Percentiles rank a stretch among this genome's conserved stretches.
Conservation (phyloP, 73 alveolate species). For the Paramecium tetraurelia region DNA sequence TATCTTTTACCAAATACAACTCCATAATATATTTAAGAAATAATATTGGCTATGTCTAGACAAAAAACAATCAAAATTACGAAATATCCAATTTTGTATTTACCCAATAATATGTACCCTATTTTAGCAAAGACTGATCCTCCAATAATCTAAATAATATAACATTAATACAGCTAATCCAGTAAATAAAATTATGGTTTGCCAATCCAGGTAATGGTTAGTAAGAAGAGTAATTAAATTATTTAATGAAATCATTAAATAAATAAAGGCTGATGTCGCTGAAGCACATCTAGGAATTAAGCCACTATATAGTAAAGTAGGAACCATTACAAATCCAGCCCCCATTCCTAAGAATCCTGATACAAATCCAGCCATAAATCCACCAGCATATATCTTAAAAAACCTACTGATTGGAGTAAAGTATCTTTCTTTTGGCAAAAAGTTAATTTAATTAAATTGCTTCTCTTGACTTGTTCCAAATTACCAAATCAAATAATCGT, state of each 20-base stretch:
- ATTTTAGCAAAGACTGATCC: slow-evolving; percentile 36
- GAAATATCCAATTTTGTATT: slow-evolving; percentile 25
- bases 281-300: slow-evolving; percentile 43
- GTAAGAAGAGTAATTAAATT: slow-evolving; percentile 22
- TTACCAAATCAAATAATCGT: not conserved
- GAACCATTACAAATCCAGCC: slow-evolving; percentile 48
- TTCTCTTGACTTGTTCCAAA: not conserved
- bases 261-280: slow-evolving; percentile 38
- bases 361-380: slow-evolving; percentile 36
- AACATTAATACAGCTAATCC: not conserved
- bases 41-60: not conserved
- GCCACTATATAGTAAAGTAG: not conserved
- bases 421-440: slow-evolving; percentile 10
- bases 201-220: not conserved
- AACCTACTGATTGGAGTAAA: slow-evolving; percentile 9
- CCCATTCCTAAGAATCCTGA: slow-evolving; percentile 42
- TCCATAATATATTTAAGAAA: slow-evolving; percentile 14
- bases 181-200: not conserved
- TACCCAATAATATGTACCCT: not conserved
- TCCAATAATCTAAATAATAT: not conserved
- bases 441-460: not conserved
- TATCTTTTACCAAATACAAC: slow-evolving; percentile 17
- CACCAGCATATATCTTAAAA: not conserved
- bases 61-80: slow-evolving; percentile 12
- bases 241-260: slow-evolving; percentile 51